Percentiles rank a stretch among this genome's conserved stretches.
Conservation (phyloP, 176 grass and related monocot species). For the Cenchrus fungigraminus region DNA sequence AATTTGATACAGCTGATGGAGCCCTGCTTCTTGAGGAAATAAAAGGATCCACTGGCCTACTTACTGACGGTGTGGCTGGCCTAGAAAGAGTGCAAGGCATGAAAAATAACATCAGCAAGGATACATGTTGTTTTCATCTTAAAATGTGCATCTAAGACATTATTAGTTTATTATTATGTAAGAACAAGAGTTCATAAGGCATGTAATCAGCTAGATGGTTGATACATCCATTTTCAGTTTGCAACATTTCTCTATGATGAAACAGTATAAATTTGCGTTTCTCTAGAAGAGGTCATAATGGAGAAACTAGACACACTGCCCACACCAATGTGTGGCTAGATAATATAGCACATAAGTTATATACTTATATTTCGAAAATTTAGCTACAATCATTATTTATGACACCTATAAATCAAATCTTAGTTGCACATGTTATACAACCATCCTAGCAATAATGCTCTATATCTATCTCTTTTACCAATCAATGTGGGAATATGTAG, state of each 20-base stretch:
- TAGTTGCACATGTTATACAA: background rate
- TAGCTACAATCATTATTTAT: background rate
- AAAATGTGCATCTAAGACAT: background rate
- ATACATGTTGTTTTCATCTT: conserved; percentile 24
- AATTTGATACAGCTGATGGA: conserved; percentile 40
- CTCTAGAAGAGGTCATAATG: background rate
- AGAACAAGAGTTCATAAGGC: background rate
- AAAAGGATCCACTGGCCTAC: conserved; percentile 30
- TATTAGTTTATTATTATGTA: conserved; percentile 9
- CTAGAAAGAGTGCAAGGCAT: conserved; percentile 38
- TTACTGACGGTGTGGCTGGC: conserved; percentile 23
- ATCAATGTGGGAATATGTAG: background rate
- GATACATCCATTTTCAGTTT: background rate
- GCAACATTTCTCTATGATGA: background rate
- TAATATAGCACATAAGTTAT: background rate
- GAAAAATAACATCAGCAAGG: conserved; percentile 12
- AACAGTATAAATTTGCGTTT: background rate
- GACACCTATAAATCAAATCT: background rate
- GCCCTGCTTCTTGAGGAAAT: conserved; percentile 42
- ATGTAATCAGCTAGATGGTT: conserved; percentile 23
- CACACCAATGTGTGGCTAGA: background rate
- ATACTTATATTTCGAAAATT: background rate
- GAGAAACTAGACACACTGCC: background rate
- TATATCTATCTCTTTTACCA: background rate
- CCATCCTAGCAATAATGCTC: background rate